Percentiles rank a stretch among this genome's conserved stretches.
These are phyloP conservation scores for Cyberlindnera misumaiensis DNA, from an alignment of 805 yeast genomes.

Conservation along the genomic window DNA sequence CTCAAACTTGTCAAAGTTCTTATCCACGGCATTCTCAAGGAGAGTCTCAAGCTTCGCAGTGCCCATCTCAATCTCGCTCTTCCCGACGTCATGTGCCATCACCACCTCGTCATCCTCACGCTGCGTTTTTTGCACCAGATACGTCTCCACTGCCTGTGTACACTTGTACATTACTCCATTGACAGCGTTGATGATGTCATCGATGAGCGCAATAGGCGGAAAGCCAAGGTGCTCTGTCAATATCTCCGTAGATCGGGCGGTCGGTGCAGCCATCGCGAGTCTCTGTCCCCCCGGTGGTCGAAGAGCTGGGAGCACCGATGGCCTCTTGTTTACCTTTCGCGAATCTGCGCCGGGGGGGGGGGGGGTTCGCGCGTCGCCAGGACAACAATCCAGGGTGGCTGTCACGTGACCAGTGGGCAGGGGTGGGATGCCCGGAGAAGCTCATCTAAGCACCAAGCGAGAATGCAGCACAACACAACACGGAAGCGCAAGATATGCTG, in stretches of 20 bases:
- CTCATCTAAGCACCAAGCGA: no score
- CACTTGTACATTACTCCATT: conserved; percentile 80
- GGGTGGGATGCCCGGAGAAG: no score
- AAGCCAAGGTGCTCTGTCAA: conserved; percentile 83
- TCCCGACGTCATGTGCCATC: conserved; percentile 21
- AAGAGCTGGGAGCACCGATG: not conserved
- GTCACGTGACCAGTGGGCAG: no score
- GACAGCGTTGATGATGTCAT: conserved; percentile 83
- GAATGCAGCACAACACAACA: no score
- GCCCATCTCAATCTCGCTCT: conserved; percentile 62
- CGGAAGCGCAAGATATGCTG: no score
- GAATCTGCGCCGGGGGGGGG: no score
- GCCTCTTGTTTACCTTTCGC: no score
- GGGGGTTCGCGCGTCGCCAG: no score
- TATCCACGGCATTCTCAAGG: conserved; percentile 68
- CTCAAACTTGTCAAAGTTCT: conserved; percentile 81
- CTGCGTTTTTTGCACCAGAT: conserved; percentile 31
- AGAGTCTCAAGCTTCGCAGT: conserved; percentile 74
- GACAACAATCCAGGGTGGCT: no score
- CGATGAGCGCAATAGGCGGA: conserved; percentile 76
- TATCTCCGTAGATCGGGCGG: conserved; percentile 34
- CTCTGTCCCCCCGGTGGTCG: not conserved
- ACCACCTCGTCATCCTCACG: conserved; percentile 6
- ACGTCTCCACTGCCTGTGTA: conserved; percentile 68
- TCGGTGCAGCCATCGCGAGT: conserved; percentile 13